These are phyloP conservation scores for Bothia castanella DNA, from an alignment of 1,284 basidiomycete genomes.

Conservation along the genomic window DNA sequence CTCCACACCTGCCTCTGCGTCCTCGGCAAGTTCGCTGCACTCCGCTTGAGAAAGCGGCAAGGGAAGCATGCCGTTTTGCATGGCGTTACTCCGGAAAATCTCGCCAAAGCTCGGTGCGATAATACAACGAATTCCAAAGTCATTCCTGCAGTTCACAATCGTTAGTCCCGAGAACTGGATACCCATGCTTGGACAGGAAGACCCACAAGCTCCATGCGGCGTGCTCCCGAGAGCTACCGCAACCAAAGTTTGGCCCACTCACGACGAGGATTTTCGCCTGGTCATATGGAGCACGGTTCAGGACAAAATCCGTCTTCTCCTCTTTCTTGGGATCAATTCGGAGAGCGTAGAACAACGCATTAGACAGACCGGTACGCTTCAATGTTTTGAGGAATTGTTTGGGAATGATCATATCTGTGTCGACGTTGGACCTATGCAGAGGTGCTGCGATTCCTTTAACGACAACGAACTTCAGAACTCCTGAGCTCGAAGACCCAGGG, in stretches of 20 bases:
- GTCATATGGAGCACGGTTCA: conserved; percentile 84
- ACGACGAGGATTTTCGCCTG: conserved; percentile 84
- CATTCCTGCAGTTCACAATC: conserved; percentile 54
- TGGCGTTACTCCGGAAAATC: conserved; percentile 89
- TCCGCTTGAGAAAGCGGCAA: conserved; percentile 74
- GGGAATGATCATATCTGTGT: conserved; percentile 97
- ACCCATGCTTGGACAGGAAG: background rate
- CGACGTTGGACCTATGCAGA: conserved; percentile 89
- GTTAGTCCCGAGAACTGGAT: conserved; percentile 9
- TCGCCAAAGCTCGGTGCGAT: conserved; percentile 95
- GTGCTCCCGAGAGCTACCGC: conserved; percentile 91
- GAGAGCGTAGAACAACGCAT: conserved; percentile 83
- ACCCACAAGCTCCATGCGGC: conserved; percentile 93
- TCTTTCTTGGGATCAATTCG: conserved; percentile 80
- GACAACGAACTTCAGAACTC: conserved; percentile 73
- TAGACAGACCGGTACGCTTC: conserved; percentile 89
- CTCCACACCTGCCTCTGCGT: conserved; percentile 77
- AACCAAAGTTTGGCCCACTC: conserved; percentile 92
- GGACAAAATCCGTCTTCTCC: conserved; percentile 81
- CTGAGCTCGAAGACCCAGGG: conserved; percentile 56
- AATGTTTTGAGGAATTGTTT: conserved; percentile 95
- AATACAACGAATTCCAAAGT: conserved; percentile 91
- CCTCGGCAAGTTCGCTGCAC: conserved; percentile 72
- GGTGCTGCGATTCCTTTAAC: conserved; percentile 86
- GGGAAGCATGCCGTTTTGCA: conserved; percentile 97